Evolutionary conservation across 768 basidiomycete species (phyloP).

Genomic region (Neoboletus magnificus): DNA sequence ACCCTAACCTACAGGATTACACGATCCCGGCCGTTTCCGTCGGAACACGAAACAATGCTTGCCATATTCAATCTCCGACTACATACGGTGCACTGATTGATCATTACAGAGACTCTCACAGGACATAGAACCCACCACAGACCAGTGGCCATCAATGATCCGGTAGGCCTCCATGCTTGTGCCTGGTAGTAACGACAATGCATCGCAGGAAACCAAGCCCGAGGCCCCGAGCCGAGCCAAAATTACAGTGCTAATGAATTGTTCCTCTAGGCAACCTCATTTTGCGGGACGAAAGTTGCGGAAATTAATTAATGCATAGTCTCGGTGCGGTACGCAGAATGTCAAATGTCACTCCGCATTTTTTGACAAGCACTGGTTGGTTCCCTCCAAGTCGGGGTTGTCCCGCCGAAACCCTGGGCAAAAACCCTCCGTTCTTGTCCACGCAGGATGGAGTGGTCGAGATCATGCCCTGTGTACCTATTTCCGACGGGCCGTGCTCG

Average conservation of each 20-base stretch:
- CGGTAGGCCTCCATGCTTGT: background rate
- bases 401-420: background rate
- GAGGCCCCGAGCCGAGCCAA: background rate
- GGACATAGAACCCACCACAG: no score
- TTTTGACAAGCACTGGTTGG: background rate
- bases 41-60: background rate
- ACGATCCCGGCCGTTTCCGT: background rate
- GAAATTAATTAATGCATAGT: background rate
- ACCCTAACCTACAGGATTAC: conserved; percentile 1
- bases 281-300: background rate
- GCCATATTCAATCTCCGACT: background rate
- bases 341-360: background rate
- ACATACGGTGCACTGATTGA: no score
- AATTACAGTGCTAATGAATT: background rate
- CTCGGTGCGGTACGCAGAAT: background rate
- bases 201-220: background rate
- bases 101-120: no score
- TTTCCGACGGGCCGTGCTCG: no score
- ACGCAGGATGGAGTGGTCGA: no score
- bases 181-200: background rate
- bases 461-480: no score
- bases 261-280: background rate
- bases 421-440: no score
- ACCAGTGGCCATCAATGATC: background rate
- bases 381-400: background rate